Conservation (phyloP, 192 early-diverging fungal genomes). For the Allomyces arbusculus region DNA sequence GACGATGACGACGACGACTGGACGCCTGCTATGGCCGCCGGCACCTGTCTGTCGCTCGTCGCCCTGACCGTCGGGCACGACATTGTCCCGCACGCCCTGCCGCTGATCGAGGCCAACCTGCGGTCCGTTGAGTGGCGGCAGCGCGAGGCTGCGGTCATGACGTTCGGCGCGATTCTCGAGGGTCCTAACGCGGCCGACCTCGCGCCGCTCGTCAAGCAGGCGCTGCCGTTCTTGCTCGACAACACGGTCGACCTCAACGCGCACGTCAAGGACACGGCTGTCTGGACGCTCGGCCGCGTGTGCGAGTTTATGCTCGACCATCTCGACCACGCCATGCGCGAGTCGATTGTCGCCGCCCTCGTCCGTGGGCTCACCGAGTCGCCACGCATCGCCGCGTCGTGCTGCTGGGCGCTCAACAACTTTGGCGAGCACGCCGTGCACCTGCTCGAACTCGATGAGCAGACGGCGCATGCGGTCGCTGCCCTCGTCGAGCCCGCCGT, state of each 20-base stretch:
- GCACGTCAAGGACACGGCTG: slow-evolving; percentile 90
- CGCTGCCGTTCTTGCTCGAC: slow-evolving; percentile 68
- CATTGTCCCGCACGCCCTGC: slow-evolving; percentile 66
- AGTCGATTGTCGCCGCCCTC: slow-evolving; percentile 56
- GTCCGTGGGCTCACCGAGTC: slow-evolving; percentile 65
- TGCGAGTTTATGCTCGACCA: slow-evolving; percentile 46
- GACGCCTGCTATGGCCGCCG: slow-evolving; percentile 95
- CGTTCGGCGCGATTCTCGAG: slow-evolving; percentile 94
- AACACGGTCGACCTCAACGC: slow-evolving; percentile 71
- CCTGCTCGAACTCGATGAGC: slow-evolving; percentile 63
- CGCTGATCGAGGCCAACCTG: slow-evolving; percentile 77
- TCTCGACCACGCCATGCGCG: slow-evolving; percentile 5
- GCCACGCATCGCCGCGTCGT: slow-evolving; percentile 79
- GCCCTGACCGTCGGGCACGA: slow-evolving; percentile 60
- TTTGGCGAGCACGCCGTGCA: slow-evolving; percentile 73
- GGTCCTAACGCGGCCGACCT: slow-evolving; percentile 53
- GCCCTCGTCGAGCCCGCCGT: too few relatives aligned
- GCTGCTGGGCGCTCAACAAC: slow-evolving; percentile 90
- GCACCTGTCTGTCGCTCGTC: slow-evolving; percentile 76
- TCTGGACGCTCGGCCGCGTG: slow-evolving; percentile 96
- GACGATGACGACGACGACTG: slow-evolving; percentile 99
- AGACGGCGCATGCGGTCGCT: slow-evolving; percentile 2
- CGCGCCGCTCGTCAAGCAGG: slow-evolving; percentile 53
- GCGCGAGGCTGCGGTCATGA: slow-evolving; percentile 93
- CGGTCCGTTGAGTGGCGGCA: slow-evolving; percentile 71